Evolutionary conservation across 2,329 filamentous ascomycete species (phyloP).

Genomic region (Pseudogymnoascus sp.): DNA sequence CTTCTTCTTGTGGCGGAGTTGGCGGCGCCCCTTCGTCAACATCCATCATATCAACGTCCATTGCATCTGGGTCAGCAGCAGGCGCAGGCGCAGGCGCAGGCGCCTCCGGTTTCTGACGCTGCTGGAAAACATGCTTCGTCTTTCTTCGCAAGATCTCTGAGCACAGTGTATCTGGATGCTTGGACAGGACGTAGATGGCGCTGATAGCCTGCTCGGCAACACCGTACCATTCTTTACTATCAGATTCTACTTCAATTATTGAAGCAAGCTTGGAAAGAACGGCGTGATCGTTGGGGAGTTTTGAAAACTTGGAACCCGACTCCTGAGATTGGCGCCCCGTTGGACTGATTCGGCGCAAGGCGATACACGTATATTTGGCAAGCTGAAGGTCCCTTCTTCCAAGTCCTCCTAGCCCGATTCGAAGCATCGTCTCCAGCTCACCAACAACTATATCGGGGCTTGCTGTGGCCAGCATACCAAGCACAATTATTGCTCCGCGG

Average conservation of each 20-base stretch:
- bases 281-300: constrained; percentile 85
- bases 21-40: constrained; percentile 23
- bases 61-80: constrained; percentile 14
- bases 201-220: constrained; percentile 93
- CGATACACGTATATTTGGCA: constrained; percentile 92
- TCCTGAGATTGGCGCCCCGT: constrained; percentile 72
- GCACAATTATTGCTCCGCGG: constrained; percentile 86
- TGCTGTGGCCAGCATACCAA: constrained; percentile 92
- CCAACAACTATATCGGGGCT: constrained; percentile 87
- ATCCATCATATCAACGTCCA: constrained; percentile 24
- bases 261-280: constrained; percentile 72
- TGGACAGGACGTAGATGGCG: constrained; percentile 88
- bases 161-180: constrained; percentile 87
- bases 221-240: constrained; percentile 93
- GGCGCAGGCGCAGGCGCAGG: constrained; percentile 20
- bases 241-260: constrained; percentile 75
- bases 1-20: constrained; percentile 23
- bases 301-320: constrained; percentile 58
- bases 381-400: constrained; percentile 78
- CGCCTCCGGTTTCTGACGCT: constrained; percentile 16
- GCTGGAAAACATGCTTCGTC: constrained; percentile 68
- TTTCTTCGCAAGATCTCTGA: constrained; percentile 84
- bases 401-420: constrained; percentile 74
- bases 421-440: constrained; percentile 90
- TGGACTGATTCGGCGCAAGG: constrained; percentile 82